These are phyloP conservation scores for Yamadazyma sp. DNA, from an alignment of 1,139 yeast species.

Conservation along the genomic window DNA sequence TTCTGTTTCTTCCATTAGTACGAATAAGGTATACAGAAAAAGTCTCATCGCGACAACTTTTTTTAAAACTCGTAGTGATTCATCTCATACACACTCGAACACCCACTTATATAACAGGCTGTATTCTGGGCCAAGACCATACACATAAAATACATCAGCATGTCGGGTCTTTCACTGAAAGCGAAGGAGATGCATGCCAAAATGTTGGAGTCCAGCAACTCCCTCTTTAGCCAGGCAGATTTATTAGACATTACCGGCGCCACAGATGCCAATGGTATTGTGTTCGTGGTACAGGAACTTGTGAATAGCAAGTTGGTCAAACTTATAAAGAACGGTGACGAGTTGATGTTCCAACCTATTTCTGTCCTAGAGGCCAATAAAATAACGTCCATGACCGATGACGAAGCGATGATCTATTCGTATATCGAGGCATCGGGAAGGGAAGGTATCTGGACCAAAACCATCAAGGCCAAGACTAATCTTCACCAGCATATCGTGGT, in stretches of 20 bases:
- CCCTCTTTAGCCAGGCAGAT: conserved; percentile 60
- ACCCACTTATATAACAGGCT: no score
- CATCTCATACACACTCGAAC: background rate
- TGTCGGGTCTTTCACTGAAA: conserved; percentile 38
- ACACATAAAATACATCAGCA: background rate
- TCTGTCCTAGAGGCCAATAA: conserved; percentile 66
- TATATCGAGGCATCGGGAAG: conserved; percentile 91
- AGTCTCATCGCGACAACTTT: conserved; percentile 4
- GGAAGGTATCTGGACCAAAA: conserved; percentile 96
- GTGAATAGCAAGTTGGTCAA: conserved; percentile 66
- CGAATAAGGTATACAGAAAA: background rate
- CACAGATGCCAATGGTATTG: conserved; percentile 38
- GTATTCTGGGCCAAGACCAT: no score
- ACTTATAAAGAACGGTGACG: conserved; percentile 63
- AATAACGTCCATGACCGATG: conserved; percentile 73
- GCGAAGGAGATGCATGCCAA: conserved; percentile 58
- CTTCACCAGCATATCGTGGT: conserved; percentile 90
- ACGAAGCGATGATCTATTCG: conserved; percentile 89
- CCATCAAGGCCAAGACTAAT: conserved; percentile 86
- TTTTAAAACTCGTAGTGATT: background rate
- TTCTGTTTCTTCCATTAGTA: conserved; percentile 2
- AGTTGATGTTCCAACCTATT: conserved; percentile 72
- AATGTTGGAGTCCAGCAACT: conserved; percentile 54
- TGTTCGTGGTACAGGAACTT: conserved; percentile 65
- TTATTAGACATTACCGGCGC: conserved; percentile 34